These are phyloP conservation scores for Naumovozyma castellii DNA, from an alignment of 805 yeast species.

Conservation along the genomic window DNA sequence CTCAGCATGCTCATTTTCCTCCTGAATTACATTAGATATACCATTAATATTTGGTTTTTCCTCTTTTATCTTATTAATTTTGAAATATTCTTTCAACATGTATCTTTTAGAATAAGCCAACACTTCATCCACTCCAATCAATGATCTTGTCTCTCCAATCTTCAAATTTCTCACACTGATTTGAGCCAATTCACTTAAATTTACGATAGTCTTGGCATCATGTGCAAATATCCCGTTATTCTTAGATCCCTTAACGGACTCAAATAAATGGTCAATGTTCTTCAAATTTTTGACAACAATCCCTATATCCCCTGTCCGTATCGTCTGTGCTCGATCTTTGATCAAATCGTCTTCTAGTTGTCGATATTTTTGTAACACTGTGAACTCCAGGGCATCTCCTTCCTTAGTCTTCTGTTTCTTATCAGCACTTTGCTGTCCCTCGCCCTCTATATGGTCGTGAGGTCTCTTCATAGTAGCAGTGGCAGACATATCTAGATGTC, in stretches of 20 bases:
- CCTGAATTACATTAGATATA: background rate
- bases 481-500: too few relatives aligned
- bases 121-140: slow-evolving; percentile 42
- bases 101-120: slow-evolving; percentile 31
- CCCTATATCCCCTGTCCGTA: slow-evolving; percentile 48
- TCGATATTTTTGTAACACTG: slow-evolving; percentile 28
- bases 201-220: slow-evolving; percentile 56
- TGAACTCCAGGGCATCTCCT: slow-evolving; percentile 16
- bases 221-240: slow-evolving; percentile 41
- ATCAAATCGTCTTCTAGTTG: slow-evolving; percentile 22
- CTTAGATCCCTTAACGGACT: slow-evolving; percentile 32
- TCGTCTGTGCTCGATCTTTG: slow-evolving; percentile 40
- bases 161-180: slow-evolving; percentile 53
- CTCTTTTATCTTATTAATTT: slow-evolving; percentile 14
- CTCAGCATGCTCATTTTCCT: slow-evolving; percentile 13
- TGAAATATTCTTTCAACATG: slow-evolving; percentile 30
- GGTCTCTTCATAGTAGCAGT: background rate
- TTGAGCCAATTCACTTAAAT: slow-evolving; percentile 53
- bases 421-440: background rate
- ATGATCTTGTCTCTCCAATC: slow-evolving; percentile 46
- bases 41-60: background rate
- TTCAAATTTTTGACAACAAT: slow-evolving; percentile 38
- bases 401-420: slow-evolving; percentile 1
- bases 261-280: slow-evolving; percentile 40
- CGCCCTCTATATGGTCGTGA: background rate